Percentiles rank a stretch among this genome's conserved stretches.
These are phyloP conservation scores for Nothophytophthora sp. DNA, from an alignment of 352 stramenopile genomes.

Conservation along the genomic window DNA sequence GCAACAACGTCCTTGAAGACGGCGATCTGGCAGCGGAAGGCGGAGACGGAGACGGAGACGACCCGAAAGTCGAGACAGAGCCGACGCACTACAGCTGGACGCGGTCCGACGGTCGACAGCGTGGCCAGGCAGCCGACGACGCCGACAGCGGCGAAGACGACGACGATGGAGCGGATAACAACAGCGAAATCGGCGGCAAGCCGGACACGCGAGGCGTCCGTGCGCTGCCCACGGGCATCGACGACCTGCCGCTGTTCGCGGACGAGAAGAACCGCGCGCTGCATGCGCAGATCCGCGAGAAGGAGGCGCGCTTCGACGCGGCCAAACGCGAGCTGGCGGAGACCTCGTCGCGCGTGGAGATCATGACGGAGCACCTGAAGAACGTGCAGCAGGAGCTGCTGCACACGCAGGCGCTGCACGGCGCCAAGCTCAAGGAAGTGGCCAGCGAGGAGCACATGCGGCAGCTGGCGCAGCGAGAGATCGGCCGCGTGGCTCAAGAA, in stretches of 20 bases:
- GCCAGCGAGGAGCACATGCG: constrained; percentile 93
- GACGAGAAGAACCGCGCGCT: constrained; percentile 88
- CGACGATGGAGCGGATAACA: constrained; percentile 23
- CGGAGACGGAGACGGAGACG: constrained; percentile 8
- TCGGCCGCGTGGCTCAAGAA: constrained; percentile 81
- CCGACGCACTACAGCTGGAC: constrained; percentile 62
- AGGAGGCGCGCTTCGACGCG: constrained; percentile 69
- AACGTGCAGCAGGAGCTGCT: constrained; percentile 96
- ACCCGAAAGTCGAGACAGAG: constrained; percentile 21
- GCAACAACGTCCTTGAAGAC: constrained; percentile 21
- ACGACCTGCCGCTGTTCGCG: constrained; percentile 89
- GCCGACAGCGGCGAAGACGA: constrained; percentile 35
- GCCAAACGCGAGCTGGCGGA: constrained; percentile 76
- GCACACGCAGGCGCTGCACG: constrained; percentile 93
- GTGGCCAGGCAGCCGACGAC: constrained; percentile 22
- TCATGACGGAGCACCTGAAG: constrained; percentile 97
- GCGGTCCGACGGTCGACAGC: constrained; percentile 48
- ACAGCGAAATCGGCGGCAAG: constrained; percentile 23
- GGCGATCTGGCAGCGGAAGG: constrained; percentile 9
- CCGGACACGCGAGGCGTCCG: constrained; percentile 19
- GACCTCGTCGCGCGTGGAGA: constrained; percentile 87
- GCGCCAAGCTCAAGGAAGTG: constrained; percentile 93
- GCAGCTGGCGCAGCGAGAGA: constrained; percentile 90
- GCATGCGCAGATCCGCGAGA: constrained; percentile 77
- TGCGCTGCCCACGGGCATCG: constrained; percentile 72